These are phyloP conservation scores for Cordyceps cateniannulata DNA, from an alignment of 2,329 filamentous ascomycete genomes.

Conservation along the genomic window DNA sequence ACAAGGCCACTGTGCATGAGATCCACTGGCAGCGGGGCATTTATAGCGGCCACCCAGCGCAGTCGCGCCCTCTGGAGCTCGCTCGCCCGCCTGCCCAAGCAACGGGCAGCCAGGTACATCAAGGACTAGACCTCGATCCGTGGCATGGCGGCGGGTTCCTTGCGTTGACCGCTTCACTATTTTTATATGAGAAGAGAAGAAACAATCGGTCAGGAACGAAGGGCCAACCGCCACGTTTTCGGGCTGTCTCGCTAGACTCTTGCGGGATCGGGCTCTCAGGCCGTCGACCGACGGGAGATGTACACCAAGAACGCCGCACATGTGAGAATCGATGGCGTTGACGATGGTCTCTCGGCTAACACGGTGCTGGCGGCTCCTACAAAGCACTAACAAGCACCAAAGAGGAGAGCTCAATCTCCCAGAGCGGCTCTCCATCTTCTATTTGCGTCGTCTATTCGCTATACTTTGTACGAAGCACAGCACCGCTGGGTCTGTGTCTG, in stretches of 20 bases:
- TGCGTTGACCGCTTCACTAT: constrained; percentile 5
- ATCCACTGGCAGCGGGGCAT: constrained; percentile 6
- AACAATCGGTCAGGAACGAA: constrained; percentile 5
- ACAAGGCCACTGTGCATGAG: constrained; percentile 8
- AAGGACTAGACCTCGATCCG: not conserved
- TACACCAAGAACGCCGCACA: not conserved
- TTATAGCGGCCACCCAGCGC: constrained; percentile 1
- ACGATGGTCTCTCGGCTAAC: not conserved
- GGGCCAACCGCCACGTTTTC: not conserved
- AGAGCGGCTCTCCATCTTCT: not conserved
- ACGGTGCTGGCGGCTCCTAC: not conserved
- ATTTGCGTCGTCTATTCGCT: not conserved
- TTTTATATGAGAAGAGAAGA: not conserved
- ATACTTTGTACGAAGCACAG: not conserved
- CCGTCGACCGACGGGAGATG: too few species aligned
- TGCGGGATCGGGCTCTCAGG: not conserved
- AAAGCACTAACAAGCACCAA: not conserved
- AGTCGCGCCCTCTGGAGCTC: not conserved
- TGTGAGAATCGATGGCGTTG: not conserved
- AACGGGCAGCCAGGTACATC: not conserved
- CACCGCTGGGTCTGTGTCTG: not conserved
- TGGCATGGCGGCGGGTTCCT: not conserved
- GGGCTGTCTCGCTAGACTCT: not conserved
- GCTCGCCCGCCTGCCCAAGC: not conserved
- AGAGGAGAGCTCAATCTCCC: not conserved